Conservation (phyloP, 2,329 filamentous ascomycete species). For the Byssochlamys sp. region DNA sequence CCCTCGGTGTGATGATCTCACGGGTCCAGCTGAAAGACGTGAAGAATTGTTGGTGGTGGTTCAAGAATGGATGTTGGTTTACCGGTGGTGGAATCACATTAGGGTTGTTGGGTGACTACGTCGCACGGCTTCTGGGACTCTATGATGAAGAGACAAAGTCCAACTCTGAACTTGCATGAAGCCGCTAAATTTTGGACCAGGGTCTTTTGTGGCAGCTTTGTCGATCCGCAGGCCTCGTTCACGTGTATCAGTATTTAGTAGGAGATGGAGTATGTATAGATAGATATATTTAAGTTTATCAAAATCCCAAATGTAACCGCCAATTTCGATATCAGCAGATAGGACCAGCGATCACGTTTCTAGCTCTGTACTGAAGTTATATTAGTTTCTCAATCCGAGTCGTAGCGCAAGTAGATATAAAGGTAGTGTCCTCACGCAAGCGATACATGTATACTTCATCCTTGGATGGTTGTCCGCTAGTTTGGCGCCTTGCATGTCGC, state of each 20-base stretch:
- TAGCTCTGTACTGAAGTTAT: neutral
- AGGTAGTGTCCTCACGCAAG: neutral
- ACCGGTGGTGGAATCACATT: conserved; percentile 51
- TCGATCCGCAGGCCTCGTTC: neutral
- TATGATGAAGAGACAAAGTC: conserved; percentile 12
- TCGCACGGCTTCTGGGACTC: conserved; percentile 19
- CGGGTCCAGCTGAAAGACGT: conserved; percentile 49
- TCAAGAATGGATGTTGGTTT: conserved; percentile 52
- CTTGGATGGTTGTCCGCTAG: neutral
- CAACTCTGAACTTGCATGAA: neutral
- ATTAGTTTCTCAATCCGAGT: neutral
- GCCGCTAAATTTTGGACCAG: neutral
- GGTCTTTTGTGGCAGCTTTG: neutral
- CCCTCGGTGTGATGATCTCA: conserved; percentile 51
- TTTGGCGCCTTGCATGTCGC: neutral
- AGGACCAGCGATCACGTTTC: too few species aligned
- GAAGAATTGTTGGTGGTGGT: conserved; percentile 56
- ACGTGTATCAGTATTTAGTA: neutral
- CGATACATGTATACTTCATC: neutral
- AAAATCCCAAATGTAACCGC: too few species aligned
- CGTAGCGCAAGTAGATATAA: too few species aligned
- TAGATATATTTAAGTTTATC: too few species aligned
- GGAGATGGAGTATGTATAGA: neutral
- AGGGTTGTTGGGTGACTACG: conserved; percentile 49
- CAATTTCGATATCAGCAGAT: too few species aligned